A percentile compares a stretch with the other conserved stretches of the same genome.
Evolutionary conservation across 148 eudicot species (phyloP).

Genomic region (Nyssa sinensis): DNA sequence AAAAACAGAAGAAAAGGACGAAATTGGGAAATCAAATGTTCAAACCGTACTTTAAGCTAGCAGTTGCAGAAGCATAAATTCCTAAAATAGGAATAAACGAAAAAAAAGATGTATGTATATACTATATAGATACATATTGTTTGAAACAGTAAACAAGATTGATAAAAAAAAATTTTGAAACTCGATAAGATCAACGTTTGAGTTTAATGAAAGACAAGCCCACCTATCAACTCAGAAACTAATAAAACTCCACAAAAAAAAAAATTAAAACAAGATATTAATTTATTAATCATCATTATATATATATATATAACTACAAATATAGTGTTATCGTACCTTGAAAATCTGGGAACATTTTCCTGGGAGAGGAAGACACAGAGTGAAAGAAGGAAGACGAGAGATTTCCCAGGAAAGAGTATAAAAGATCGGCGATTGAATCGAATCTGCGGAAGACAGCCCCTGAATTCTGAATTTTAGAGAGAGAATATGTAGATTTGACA

Average conservation of each 20-base stretch:
- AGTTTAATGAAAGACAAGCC: neutral
- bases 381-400: conserved; percentile 21
- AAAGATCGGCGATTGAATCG: conserved; percentile 56
- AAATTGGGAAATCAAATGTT: conserved; percentile 32
- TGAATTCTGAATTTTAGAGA: conserved; percentile 22
- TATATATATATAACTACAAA: neutral
- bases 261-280: neutral
- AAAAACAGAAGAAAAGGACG: conserved; percentile 19
- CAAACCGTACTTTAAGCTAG: conserved; percentile 18
- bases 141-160: neutral
- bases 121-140: neutral
- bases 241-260: neutral
- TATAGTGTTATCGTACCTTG: conserved; percentile 38
- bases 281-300: neutral
- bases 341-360: conserved; percentile 49
- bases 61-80: conserved; percentile 22
- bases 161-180: neutral
- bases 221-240: conserved; percentile 1
- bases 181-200: neutral
- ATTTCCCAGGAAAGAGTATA: conserved; percentile 22
- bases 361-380: conserved; percentile 22
- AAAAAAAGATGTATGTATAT: neutral
- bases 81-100: conserved; percentile 16
- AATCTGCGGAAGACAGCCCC: conserved; percentile 33
- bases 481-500: conserved; percentile 70